Evolutionary conservation across 1,139 yeast genomes (phyloP).

Genomic region (Taphrina communis): DNA sequence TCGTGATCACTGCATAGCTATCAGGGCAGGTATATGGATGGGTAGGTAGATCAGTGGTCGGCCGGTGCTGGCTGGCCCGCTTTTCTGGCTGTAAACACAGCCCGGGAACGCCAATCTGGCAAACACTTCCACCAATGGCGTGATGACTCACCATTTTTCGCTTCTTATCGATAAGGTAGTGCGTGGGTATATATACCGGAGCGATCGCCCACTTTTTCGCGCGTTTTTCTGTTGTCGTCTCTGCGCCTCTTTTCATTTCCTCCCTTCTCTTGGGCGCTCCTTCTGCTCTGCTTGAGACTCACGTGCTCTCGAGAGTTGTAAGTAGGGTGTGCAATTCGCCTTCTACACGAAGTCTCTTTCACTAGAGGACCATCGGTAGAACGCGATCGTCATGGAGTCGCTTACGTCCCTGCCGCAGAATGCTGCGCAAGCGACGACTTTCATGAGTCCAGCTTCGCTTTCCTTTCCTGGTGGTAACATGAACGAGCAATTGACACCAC

Average conservation of each 20-base stretch:
- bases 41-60: no score
- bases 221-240: background rate
- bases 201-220: constrained; percentile 22
- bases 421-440: constrained; percentile 42
- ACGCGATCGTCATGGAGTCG: constrained; percentile 33
- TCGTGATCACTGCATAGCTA: no score
- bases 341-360: constrained; percentile 9
- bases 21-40: no score
- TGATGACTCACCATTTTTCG: constrained; percentile 4
- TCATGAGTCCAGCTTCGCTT: constrained; percentile 40
- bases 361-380: constrained; percentile 15
- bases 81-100: constrained; percentile 4
- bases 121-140: background rate
- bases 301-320: constrained; percentile 2
- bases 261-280: constrained; percentile 9
- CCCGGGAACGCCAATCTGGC: background rate
- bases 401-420: constrained; percentile 41
- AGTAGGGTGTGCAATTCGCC: background rate
- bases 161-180: constrained; percentile 4
- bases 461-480: constrained; percentile 36
- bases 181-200: constrained; percentile 10
- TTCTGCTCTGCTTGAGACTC: background rate
- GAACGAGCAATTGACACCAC: constrained; percentile 24
- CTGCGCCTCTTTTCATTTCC: constrained; percentile 11
- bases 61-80: background rate